Conservation (phyloP, 2,329 filamentous ascomycete species). For the Aureobasidium subglaciale region DNA sequence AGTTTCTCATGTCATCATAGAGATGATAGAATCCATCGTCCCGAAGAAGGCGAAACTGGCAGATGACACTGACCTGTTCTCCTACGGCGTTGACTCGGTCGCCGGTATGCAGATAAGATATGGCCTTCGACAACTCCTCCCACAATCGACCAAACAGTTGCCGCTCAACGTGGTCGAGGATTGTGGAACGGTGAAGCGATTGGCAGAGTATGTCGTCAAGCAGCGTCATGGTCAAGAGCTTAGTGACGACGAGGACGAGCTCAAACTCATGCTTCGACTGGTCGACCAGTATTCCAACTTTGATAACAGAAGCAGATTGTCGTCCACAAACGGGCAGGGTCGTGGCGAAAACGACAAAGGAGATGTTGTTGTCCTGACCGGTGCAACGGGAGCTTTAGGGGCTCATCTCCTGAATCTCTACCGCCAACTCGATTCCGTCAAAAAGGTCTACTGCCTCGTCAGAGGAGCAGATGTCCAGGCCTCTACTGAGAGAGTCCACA, state of each 20-base stretch:
- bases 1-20: constrained; percentile 28
- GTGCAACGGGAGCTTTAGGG: constrained; percentile 46
- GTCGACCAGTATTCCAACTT: constrained; percentile 44
- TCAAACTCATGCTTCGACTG: constrained; percentile 38
- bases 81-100: constrained; percentile 54
- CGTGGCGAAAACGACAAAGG: constrained; percentile 17
- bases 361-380: constrained; percentile 37
- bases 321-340: constrained; percentile 1
- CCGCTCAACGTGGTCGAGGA: constrained; percentile 56
- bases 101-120: constrained; percentile 47
- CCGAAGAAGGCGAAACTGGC: constrained; percentile 19
- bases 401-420: constrained; percentile 45
- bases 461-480: constrained; percentile 39
- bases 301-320: constrained; percentile 15
- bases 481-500: constrained; percentile 38
- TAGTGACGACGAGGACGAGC: constrained; percentile 29
- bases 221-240: constrained; percentile 31
- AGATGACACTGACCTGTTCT: constrained; percentile 47
- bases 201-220: constrained; percentile 33
- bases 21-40: constrained; percentile 23
- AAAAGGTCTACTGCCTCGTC: constrained; percentile 50
- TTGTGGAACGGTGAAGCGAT: constrained; percentile 44
- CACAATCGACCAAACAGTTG: constrained; percentile 30
- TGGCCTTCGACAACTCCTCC: constrained; percentile 31
- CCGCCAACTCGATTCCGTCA: constrained; percentile 31